Base-by-base conservation (phyloP, 805 yeast genomes). In the Sugiyamaella americana region DNA sequence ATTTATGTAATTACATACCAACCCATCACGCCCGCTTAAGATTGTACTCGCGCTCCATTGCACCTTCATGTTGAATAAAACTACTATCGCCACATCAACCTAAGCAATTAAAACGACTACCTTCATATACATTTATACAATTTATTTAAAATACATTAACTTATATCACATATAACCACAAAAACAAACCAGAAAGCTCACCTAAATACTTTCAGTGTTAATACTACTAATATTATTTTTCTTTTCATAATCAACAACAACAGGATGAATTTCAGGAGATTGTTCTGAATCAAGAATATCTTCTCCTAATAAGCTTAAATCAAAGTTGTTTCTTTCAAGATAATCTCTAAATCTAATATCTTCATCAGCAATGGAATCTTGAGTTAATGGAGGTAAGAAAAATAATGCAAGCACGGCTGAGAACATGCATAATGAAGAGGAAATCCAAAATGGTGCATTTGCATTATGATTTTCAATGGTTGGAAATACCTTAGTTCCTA, bases 401-500 rank as follows among this genome's bases (percentile, higher is more conserved):
- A 87, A 80, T 34, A 85, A 58, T 4, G 87, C 83, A 42, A 87
- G 62, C 26, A 76, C 38, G 1, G 84, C 94, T 10, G 93, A 76
- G 56, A 87, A 72, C 37, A 84, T 58, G 62, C 94, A 86, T 52
- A 89, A 70, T 1, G 86, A 73, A 2, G 95, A 78, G 11, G 95
- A 82, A 46, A 88, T 77, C 73, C 81, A 88, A 66, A 88, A 86
- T 43, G 95, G 89, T 44, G 82, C 83, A 64, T 78, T 79, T 73
- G 85, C 86, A 45, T 78, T 78, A 53, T 78, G 71, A 44, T 65
- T 70, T 53, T 82, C 80, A 59, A 89, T 82, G 41, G 79, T 76
- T 37, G 96, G 96, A 77, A 91, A 91, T 26, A 84, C 82, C 60
- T 82, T 87, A 40, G 93, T 82, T 47, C 96, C 96, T 24, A 82